phyloP scores from a whole-genome alignment of 805 yeast species.

The Hyphopichia homilentoma region DNA sequence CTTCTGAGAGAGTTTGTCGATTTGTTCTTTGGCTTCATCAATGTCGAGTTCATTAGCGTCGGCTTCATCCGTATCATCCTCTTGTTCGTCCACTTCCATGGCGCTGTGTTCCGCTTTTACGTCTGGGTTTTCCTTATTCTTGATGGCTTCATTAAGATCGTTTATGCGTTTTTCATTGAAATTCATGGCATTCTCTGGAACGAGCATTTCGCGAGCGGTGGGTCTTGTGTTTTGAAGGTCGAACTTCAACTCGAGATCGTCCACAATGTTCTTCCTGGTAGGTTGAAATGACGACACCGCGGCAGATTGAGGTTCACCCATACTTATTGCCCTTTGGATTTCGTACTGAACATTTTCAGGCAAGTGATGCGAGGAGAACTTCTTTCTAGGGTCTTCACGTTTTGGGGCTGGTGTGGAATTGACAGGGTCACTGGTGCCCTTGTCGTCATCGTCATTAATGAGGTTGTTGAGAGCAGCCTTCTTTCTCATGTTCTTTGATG shows the following conservation, averaged over 20 bases:
- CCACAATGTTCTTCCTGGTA: conserved; percentile 25
- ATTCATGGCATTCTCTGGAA: conserved; percentile 22
- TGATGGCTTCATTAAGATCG: conserved; percentile 1
- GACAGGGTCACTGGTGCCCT: conserved; percentile 1
- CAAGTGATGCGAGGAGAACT: conserved; percentile 30
- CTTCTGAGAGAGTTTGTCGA: conserved; percentile 5
- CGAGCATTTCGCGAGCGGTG: conserved; percentile 11
- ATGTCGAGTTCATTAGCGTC: neutral
- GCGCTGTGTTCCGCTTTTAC: neutral
- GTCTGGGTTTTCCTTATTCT: neutral
- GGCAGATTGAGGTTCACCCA: conserved; percentile 2
- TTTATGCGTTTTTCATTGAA: conserved; percentile 16
- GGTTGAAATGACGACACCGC: conserved; percentile 18
- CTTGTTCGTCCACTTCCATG: conserved; percentile 1
- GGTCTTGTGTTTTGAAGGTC: conserved; percentile 31
- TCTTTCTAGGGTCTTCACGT: conserved; percentile 8
- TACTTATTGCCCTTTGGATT: conserved; percentile 8
- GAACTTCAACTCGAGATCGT: conserved; percentile 26
- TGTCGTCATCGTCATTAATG: neutral
- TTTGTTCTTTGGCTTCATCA: neutral
- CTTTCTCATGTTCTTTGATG: conserved; percentile 1
- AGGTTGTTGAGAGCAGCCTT: conserved; percentile 3
- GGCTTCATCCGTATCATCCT: conserved; percentile 1
- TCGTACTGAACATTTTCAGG: conserved; percentile 21
- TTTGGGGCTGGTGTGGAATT: conserved; percentile 1